Evolutionary conservation across 1,139 yeast species (phyloP).

Genomic region (Yamadazyma oceani): DNA sequence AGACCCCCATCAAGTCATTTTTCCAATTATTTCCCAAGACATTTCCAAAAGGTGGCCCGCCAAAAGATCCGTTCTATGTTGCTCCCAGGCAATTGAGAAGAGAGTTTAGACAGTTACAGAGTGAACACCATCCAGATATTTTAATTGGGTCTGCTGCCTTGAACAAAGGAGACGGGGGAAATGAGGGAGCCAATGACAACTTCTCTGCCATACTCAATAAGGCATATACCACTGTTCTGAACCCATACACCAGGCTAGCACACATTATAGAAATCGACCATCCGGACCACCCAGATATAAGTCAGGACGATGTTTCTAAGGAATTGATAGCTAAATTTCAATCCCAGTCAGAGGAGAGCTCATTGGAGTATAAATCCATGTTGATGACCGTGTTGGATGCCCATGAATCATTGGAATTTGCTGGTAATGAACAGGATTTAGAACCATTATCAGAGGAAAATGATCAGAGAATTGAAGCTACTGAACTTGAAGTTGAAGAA

Average conservation of each 20-base stretch:
- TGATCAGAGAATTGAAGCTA: constrained; percentile 45
- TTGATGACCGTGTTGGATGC: constrained; percentile 77
- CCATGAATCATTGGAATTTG: constrained; percentile 72
- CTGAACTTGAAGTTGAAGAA: constrained; percentile 33
- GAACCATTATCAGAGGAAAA: constrained; percentile 55
- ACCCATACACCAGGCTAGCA: constrained; percentile 64
- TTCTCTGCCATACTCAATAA: constrained; percentile 61
- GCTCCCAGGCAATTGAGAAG: constrained; percentile 57
- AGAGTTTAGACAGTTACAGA: constrained; percentile 75
- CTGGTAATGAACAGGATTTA: constrained; percentile 57
- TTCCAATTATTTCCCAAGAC: constrained; percentile 74
- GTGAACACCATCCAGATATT: constrained; percentile 79
- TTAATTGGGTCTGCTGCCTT: constrained; percentile 30
- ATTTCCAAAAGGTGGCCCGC: constrained; percentile 70
- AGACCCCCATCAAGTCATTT: constrained; percentile 24
- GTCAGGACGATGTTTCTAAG: constrained; percentile 42
- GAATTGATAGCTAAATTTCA: constrained; percentile 35
- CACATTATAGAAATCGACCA: constrained; percentile 38
- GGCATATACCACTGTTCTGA: constrained; percentile 69
- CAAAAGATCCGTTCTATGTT: constrained; percentile 57
- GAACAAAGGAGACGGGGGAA: constrained; percentile 15
- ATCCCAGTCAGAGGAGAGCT: constrained; percentile 26
- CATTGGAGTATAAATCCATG: constrained; percentile 53
- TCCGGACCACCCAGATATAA: constrained; percentile 40
- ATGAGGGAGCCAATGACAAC: constrained; percentile 21